Conservation (phyloP, 129 eudicot species). For the Scalesia atractyloides region DNA sequence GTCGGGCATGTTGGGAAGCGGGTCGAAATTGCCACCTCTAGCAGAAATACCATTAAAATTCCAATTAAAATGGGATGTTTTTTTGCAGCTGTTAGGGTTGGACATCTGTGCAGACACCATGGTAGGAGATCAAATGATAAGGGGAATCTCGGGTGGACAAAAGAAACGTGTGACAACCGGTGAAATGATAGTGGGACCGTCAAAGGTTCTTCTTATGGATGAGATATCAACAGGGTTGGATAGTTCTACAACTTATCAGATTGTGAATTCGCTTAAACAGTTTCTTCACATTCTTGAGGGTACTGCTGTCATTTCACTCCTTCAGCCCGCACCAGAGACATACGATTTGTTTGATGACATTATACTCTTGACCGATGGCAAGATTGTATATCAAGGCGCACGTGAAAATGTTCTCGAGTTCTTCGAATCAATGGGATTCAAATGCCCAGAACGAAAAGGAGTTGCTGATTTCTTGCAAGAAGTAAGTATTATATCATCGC, state of each 20-base stretch:
- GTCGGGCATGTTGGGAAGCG: background rate
- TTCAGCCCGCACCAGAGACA: slow-evolving; percentile 84
- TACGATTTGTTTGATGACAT: slow-evolving; percentile 73
- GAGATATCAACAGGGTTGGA: slow-evolving; percentile 76
- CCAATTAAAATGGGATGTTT: background rate
- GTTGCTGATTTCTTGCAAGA: slow-evolving; percentile 78
- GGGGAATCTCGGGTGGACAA: slow-evolving; percentile 79
- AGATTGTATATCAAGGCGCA: slow-evolving; percentile 74
- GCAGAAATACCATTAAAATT: background rate
- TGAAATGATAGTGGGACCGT: slow-evolving; percentile 72
- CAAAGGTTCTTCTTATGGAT: slow-evolving; percentile 69
- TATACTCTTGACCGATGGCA: slow-evolving; percentile 67
- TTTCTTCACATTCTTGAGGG: slow-evolving; percentile 64
- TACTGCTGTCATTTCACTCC: slow-evolving; percentile 69
- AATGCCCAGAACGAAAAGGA: slow-evolving; percentile 62
- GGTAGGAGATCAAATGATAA: slow-evolving; percentile 74
- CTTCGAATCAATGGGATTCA: slow-evolving; percentile 64
- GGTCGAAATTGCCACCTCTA: slow-evolving; percentile 5
- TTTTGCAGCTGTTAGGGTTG: slow-evolving; percentile 58
- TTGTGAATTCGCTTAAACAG: slow-evolving; percentile 54
- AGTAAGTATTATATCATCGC: no score
- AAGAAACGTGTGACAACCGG: slow-evolving; percentile 71
- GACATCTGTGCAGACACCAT: slow-evolving; percentile 75
- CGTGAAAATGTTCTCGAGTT: slow-evolving; percentile 65
- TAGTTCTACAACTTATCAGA: slow-evolving; percentile 70